Evolutionary conservation across 2,329 filamentous ascomycete species (phyloP), one percentile per base, ranked within the genome.

Genomic region (Exophiala bonariae): DNA sequence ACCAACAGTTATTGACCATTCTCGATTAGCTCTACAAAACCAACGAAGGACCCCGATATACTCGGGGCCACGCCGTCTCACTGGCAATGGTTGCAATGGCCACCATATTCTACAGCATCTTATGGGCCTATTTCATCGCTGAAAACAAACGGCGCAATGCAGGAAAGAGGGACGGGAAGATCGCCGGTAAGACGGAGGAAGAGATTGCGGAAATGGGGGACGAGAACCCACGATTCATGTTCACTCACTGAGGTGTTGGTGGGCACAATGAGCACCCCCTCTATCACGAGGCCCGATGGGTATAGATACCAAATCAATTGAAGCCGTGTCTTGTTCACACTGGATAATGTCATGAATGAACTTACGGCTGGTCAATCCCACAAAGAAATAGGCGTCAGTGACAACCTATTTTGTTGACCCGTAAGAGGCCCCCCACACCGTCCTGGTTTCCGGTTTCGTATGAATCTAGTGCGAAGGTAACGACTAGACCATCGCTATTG

Each of bases 21-120:
- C 11, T 14, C 28, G 30, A 26, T 13, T 22, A 59, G 50, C 53
- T 73, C 9, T 74, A 73, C 51, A 63, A 62, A 28, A 68, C 60
- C 9, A 48, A 57, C 7, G 78, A 82, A 39, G 72, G 64, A 1
- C 81, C 81, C 2, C 73, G 79, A n/a, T 86, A 80, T 59, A 68
- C 80, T 30, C 72, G 73, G 26, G 83, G 83, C 4, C 82, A 86
- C 58, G 81, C 80, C 1, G 72, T 83, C 8, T 82, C 80, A 3
- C 66, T 85, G 36, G 70, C 73, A 19, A 69, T 85, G 65, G 79
- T 83, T 0, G 78, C 68, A 2, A 68, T 83, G 57, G 73, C 79
- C 1, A 74, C 72, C 0, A 39, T 74, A 20, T 65, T 82, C 3
- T 84, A 79, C 57, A 73, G 64, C 3, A 65, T 77, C 20, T 70